Evolutionary conservation across 345 rosid species (phyloP), one percentile per base, ranked within the genome.

Genomic region (Rubroshorea leprosula): DNA sequence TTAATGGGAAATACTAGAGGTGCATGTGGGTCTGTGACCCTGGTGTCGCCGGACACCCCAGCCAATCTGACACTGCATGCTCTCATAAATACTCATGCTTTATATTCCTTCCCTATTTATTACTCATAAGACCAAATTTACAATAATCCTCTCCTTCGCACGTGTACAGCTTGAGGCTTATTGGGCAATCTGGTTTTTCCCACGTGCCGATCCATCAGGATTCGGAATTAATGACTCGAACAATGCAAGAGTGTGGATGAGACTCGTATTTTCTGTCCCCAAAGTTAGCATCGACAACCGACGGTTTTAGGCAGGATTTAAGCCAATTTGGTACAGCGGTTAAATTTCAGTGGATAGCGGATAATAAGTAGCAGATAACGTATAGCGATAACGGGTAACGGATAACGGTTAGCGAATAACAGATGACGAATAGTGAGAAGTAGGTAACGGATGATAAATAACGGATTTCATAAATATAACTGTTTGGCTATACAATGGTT

Each of bases 131-230:
- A 58, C 66, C 61, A 17, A 64, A 6, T 6, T 21, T 52, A 25
- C 6, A 44, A 51, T 17, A 0, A 8, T 27, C 31, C 16, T 72
- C 69, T 20, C 23, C 59, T 54, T 65, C 67, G 78, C 82, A 80
- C 89, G 76, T 84, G 87, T 84, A 80, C 85, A 82, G 75, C 81
- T 68, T 69, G 57, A 70, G 62, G 49, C 62, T 25, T 45, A 73
- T 71, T 43, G 69, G 26, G 67, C 56, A 60, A 29, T 51, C 24
- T 20, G 35, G 35, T 43, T 24, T 47, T 23, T 43, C 23, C 39
- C 68, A 60, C 73, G 74, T 65, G 74, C 74, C 54, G 58, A 41
- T 41, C 61, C 41, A 35, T 35, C 41, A 35, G 41, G 41, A 35
- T 35, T 35, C 41, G n/a, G n/a, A n/a, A n/a, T n/a, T n/a, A n/a